Evolutionary conservation across 176 grass and related monocot species (phyloP).

Genomic region (Oryza brachyantha): DNA sequence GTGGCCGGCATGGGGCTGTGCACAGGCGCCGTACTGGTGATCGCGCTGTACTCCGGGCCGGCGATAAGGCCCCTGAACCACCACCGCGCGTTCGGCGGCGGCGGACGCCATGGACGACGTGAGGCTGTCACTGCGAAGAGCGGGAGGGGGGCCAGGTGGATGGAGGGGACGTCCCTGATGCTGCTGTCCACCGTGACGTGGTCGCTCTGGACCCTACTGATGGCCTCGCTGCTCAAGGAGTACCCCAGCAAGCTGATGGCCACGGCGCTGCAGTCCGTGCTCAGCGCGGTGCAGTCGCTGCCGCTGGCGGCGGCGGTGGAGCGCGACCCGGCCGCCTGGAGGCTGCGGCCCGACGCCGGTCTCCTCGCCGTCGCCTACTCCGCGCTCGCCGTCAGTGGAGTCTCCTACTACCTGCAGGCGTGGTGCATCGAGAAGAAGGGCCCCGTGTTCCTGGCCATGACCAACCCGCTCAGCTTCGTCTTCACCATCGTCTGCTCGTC

Average conservation of each 20-base stretch:
- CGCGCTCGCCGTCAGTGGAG: slow-evolving; percentile 43
- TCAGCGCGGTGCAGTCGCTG: slow-evolving; percentile 54
- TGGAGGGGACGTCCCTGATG: slow-evolving; percentile 58
- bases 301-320: slow-evolving; percentile 45
- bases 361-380: slow-evolving; percentile 53
- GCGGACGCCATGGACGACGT: too few relatives aligned
- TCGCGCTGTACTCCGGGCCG: slow-evolving; percentile 69
- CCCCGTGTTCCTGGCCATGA: slow-evolving; percentile 57
- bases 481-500: slow-evolving; percentile 62
- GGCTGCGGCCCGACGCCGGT: slow-evolving; percentile 51
- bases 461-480: slow-evolving; percentile 50
- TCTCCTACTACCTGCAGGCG: slow-evolving; percentile 65
- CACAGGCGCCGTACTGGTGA: slow-evolving; percentile 42
- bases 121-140: too few relatives aligned
- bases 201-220: slow-evolving; percentile 72
- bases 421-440: slow-evolving; percentile 77
- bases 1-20: slow-evolving; percentile 44
- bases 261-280: slow-evolving; percentile 39
- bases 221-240: slow-evolving; percentile 59
- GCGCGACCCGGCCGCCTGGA: slow-evolving; percentile 51
- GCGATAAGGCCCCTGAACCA: slow-evolving; percentile 51
- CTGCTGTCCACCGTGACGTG: slow-evolving; percentile 43
- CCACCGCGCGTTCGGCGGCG: slow-evolving; percentile 24
- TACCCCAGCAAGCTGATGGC: slow-evolving; percentile 76
- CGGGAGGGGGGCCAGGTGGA: slow-evolving; percentile 30